Base-by-base conservation (phyloP, 306 rosid species). In the Vigna radiata region DNA sequence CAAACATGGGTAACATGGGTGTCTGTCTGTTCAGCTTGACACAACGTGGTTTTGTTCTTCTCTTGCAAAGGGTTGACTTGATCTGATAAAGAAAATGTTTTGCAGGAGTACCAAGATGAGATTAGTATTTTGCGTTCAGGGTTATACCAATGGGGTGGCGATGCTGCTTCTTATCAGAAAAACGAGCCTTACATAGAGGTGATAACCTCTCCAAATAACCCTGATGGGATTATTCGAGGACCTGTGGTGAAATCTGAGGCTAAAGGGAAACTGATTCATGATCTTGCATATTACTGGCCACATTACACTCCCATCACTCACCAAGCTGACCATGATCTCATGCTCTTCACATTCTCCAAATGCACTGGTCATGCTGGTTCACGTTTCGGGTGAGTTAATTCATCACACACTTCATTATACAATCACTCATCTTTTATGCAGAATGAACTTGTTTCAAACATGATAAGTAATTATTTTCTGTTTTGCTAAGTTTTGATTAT, bases 301-400 rank as follows among this genome's bases (percentile, higher is more conserved):
- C 98, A 94, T 0, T 94, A 84, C 86, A 90, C 91, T 9, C 83
- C 97, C 68, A 91, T 94, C 16, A 87, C 87, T 70, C 80, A 81
- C 47, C 39, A 82, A 1, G 82, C 83, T 31, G 85, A 89, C 17
- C 80, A 88, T 54, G 93, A 94, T 73, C 16, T 94, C n/a, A 89
- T 89, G 94, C 74, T 81, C 59, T 91, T 94, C 82, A 94, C 98
- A n/a, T 87, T 88, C 56, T 94, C 98, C 72, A 94, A 94, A 72
- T 85, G 93, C 87, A 91, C 96, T 0, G 98, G 98, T 5, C 97
- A 94, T 79, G 98, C 91, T 13, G 97, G 96, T 39, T 94, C 97
- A 2, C 93, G 98, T 17, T 82, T 94, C 5, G 98, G 97, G 98
- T 94, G 2, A 81, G 84, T 63, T 36, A 7, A 36, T 12, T 11